Conservation (phyloP, 2,329 filamentous ascomycete genomes). For the Colletotrichum euphorbiae region DNA sequence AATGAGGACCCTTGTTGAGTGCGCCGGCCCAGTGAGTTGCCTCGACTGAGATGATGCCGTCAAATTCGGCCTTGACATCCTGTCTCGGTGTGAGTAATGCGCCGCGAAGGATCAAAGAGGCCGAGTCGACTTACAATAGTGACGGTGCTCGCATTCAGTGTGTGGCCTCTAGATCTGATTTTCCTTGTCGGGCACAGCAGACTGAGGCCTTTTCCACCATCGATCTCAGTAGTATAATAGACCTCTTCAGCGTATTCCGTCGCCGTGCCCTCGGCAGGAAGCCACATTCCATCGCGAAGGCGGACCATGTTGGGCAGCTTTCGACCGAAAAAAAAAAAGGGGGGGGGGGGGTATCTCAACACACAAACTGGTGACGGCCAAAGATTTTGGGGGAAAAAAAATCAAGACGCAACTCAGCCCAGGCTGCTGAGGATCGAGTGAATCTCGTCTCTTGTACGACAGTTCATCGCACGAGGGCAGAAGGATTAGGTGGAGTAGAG, state of each 20-base stretch:
- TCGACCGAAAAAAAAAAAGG: not conserved
- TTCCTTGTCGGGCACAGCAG: slow-evolving; percentile 68
- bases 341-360: slow-evolving; percentile 14
- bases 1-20: slow-evolving; percentile 52
- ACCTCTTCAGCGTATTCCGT: slow-evolving; percentile 76
- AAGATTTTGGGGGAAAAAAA: not conserved
- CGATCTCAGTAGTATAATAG: slow-evolving; percentile 59
- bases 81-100: slow-evolving; percentile 24
- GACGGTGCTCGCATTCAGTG: slow-evolving; percentile 66
- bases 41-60: slow-evolving; percentile 55
- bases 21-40: slow-evolving; percentile 54
- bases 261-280: slow-evolving; percentile 68
- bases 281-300: slow-evolving; percentile 66
- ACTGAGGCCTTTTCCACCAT: slow-evolving; percentile 59
- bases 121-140: slow-evolving; percentile 47
- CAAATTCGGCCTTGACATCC: slow-evolving; percentile 51
- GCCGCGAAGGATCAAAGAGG: not conserved
- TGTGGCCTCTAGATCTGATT: slow-evolving; percentile 65
- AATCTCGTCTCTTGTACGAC: slow-evolving; percentile 39
- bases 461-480: slow-evolving; percentile 7
- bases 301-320: slow-evolving; percentile 45
- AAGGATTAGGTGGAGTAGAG: slow-evolving; percentile 20
- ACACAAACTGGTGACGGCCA: slow-evolving; percentile 6
- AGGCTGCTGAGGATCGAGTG: slow-evolving; percentile 19
- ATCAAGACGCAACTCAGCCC: slow-evolving; percentile 15